phyloP scores from a whole-genome alignment of 2,329 filamentous ascomycete species.

The Coleophoma crateriformis region DNA sequence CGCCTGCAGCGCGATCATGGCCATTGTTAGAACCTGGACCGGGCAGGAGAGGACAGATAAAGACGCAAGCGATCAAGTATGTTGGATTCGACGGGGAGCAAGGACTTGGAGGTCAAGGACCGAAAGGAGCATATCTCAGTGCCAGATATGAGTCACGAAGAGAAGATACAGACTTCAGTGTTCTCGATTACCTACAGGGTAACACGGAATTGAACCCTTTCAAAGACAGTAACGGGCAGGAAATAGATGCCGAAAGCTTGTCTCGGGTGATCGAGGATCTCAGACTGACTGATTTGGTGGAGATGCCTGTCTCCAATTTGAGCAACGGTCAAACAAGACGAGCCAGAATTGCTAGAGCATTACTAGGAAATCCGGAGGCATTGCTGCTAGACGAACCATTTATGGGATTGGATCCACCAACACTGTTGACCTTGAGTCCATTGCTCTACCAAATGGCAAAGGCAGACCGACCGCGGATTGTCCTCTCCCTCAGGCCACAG shows the following conservation, averaged over 20 bases:
- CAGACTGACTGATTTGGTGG: constrained; percentile 60
- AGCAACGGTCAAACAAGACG: constrained; percentile 91
- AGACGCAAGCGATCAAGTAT: constrained; percentile 71
- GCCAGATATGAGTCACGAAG: constrained; percentile 85
- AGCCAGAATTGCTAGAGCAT: constrained; percentile 80
- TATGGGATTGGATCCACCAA: constrained; percentile 89
- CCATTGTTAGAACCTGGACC: constrained; percentile 67
- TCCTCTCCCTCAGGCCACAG: constrained; percentile 77
- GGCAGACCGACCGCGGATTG: constrained; percentile 61
- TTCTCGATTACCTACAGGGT: constrained; percentile 74
- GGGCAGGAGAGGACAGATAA: constrained; percentile 35
- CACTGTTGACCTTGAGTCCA: constrained; percentile 63
- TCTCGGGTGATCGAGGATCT: constrained; percentile 64
- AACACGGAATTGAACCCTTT: constrained; percentile 79
- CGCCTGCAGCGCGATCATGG: constrained; percentile 69
- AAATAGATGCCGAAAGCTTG: constrained; percentile 45
- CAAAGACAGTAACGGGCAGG: constrained; percentile 40
- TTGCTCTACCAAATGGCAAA: constrained; percentile 65
- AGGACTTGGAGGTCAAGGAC: constrained; percentile 47
- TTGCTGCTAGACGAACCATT: constrained; percentile 90
- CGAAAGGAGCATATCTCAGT: constrained; percentile 75
- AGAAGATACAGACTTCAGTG: constrained; percentile 82
- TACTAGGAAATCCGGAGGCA: constrained; percentile 74
- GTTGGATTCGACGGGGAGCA: constrained; percentile 83
- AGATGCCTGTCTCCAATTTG: constrained; percentile 81